Conservation (phyloP, 1,284 basidiomycete genomes). For the Fomes fomentarius region DNA sequence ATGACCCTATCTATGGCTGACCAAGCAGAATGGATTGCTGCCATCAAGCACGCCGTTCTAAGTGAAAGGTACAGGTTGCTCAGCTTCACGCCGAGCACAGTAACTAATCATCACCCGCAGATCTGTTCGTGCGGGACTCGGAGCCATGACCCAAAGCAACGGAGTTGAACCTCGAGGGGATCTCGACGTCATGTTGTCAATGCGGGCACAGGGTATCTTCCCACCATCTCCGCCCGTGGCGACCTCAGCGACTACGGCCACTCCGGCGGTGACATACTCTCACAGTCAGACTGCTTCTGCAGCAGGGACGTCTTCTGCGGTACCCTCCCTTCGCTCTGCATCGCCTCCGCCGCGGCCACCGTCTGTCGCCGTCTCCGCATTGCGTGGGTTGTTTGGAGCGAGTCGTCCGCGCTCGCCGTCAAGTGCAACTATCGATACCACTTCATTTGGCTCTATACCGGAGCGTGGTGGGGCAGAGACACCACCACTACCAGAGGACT, state of each 20-base stretch:
- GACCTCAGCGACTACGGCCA: background rate
- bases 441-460: constrained; percentile 39
- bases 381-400: constrained; percentile 59
- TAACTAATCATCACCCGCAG: no score
- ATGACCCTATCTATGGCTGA: constrained; percentile 73
- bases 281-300: constrained; percentile 10
- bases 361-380: constrained; percentile 42
- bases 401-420: constrained; percentile 63
- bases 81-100: no score
- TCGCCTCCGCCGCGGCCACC: constrained; percentile 20
- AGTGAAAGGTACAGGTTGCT: constrained; percentile 65
- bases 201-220: constrained; percentile 65
- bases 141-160: constrained; percentile 45
- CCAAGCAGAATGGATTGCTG: constrained; percentile 67
- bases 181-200: constrained; percentile 81
- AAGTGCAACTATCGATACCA: constrained; percentile 27
- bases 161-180: constrained; percentile 70
- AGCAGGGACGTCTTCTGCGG: constrained; percentile 10
- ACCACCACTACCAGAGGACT: constrained; percentile 36
- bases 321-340: constrained; percentile 21
- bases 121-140: constrained; percentile 66
- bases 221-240: constrained; percentile 21
- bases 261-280: background rate
- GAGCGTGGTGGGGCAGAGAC: constrained; percentile 21
- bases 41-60: constrained; percentile 71